These are phyloP conservation scores for Wickerhamiella qilinensis DNA, from an alignment of 805 yeast genomes.

Conservation along the genomic window DNA sequence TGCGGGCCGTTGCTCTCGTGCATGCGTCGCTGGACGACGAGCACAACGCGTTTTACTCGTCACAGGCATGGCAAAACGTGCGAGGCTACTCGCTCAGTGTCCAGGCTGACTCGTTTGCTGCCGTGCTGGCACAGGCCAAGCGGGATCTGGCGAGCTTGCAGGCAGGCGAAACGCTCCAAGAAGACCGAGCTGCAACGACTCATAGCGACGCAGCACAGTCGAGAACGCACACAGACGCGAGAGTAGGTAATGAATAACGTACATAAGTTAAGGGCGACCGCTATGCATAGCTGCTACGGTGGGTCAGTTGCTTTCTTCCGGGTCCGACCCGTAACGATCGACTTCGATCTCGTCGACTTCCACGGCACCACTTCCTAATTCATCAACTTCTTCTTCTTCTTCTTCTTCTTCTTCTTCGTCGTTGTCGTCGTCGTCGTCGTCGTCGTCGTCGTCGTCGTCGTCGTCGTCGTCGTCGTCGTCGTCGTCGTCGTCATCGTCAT, in stretches of 20 bases:
- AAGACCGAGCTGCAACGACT: too few relatives aligned
- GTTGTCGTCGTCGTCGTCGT: slow-evolving; percentile 3
- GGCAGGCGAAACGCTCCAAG: too few relatives aligned
- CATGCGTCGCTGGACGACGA: slow-evolving; percentile 4
- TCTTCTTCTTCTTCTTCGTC: slow-evolving; percentile 2
- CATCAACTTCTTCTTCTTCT: slow-evolving; percentile 3
- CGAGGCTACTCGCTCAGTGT: slow-evolving; percentile 1
- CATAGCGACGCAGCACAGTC: too few relatives aligned
- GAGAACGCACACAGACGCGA: too few relatives aligned
- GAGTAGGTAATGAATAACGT: too few relatives aligned
- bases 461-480: not conserved
- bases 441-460: not conserved
- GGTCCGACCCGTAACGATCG: not conserved
- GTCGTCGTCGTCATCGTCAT: not conserved
- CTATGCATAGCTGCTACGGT: too few relatives aligned
- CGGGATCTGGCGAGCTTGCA: slow-evolving; percentile 10
- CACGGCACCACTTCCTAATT: too few relatives aligned
- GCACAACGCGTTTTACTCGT: not conserved
- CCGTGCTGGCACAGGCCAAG: slow-evolving; percentile 8
- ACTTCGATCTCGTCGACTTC: not conserved
- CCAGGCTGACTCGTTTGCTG: slow-evolving; percentile 10
- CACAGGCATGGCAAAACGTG: slow-evolving; percentile 1
- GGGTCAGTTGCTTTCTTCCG: slow-evolving; percentile 13
- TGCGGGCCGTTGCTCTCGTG: slow-evolving; percentile 3
- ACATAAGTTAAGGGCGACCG: too few relatives aligned